These are phyloP conservation scores for Lachancea nothofagi DNA, from an alignment of 805 yeast species.

Conservation along the genomic window DNA sequence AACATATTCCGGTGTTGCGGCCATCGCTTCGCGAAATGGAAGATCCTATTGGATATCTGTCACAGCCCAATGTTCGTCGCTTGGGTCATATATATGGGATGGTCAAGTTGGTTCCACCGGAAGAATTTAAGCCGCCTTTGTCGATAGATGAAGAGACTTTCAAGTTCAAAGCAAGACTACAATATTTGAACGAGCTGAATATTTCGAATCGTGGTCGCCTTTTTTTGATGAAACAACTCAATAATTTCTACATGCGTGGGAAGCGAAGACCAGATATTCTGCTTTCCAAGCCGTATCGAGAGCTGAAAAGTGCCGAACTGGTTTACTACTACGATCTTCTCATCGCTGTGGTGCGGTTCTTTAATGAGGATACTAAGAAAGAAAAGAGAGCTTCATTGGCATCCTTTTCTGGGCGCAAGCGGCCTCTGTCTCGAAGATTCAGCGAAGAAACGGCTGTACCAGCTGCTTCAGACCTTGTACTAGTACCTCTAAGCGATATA, in stretches of 20 bases:
- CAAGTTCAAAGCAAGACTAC: slow-evolving; percentile 63
- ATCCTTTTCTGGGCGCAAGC: slow-evolving; percentile 1
- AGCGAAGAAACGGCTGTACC: slow-evolving; percentile 6
- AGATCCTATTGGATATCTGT: slow-evolving; percentile 64
- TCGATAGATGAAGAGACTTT: slow-evolving; percentile 49
- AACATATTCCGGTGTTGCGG: slow-evolving; percentile 46
- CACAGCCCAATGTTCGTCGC: slow-evolving; percentile 38
- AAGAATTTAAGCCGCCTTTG: slow-evolving; percentile 44
- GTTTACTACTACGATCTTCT: slow-evolving; percentile 37
- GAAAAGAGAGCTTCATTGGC: neutral
- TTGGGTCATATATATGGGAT: slow-evolving; percentile 65
- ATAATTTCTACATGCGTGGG: slow-evolving; percentile 50
- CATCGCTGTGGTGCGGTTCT: slow-evolving; percentile 30
- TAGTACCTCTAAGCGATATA: slow-evolving; percentile 8
- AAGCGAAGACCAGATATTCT: slow-evolving; percentile 10
- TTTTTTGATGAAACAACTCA: slow-evolving; percentile 56
- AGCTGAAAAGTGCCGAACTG: slow-evolving; percentile 13
- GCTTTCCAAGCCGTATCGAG: slow-evolving; percentile 6
- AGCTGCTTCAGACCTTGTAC: slow-evolving; percentile 10
- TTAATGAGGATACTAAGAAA: slow-evolving; percentile 6
- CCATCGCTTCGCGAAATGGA: slow-evolving; percentile 52
- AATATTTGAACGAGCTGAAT: slow-evolving; percentile 58
- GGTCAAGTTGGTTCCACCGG: slow-evolving; percentile 65
- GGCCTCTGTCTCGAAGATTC: slow-evolving; percentile 7
- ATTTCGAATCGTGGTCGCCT: slow-evolving; percentile 56